These are phyloP conservation scores for Acacia melanoxylon DNA, from an alignment of 306 rosid genomes.

Conservation along the genomic window DNA sequence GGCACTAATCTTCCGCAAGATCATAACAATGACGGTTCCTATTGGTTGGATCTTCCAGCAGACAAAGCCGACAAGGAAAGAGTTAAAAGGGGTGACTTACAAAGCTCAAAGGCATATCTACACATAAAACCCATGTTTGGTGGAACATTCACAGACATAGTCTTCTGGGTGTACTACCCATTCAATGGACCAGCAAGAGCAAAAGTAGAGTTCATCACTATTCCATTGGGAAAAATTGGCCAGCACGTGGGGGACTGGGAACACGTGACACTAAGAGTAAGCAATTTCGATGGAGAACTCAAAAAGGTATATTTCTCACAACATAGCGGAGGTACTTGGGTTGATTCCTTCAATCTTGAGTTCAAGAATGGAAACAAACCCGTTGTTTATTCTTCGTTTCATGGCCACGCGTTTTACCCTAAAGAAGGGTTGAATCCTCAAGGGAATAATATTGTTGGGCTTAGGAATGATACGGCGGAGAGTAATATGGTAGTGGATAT, in stretches of 20 bases:
- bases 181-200: constrained; percentile 58
- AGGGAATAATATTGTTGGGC: constrained; percentile 44
- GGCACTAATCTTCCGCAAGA: constrained; percentile 59
- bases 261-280: not conserved
- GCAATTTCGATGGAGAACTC: constrained; percentile 35
- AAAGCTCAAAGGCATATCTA: constrained; percentile 34
- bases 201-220: constrained; percentile 37
- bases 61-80: constrained; percentile 37
- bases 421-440: constrained; percentile 54
- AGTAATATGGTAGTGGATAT: constrained; percentile 38
- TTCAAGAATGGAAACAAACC: constrained; percentile 34
- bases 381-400: constrained; percentile 49
- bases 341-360: constrained; percentile 47
- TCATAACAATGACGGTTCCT: constrained; percentile 48
- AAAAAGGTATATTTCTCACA: constrained; percentile 45
- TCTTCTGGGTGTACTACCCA: constrained; percentile 56
- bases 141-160: constrained; percentile 53
- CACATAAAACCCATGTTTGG: constrained; percentile 63
- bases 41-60: constrained; percentile 54
- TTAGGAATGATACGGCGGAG: constrained; percentile 50
- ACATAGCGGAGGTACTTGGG: constrained; percentile 57
- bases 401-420: constrained; percentile 55
- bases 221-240: constrained; percentile 49
- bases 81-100: constrained; percentile 52
- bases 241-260: constrained; percentile 10